A percentile compares a stretch with the other conserved stretches of the same genome.
These are phyloP conservation scores for Moricandia moricandioides DNA, from an alignment of 345 rosid genomes.

Conservation along the genomic window DNA sequence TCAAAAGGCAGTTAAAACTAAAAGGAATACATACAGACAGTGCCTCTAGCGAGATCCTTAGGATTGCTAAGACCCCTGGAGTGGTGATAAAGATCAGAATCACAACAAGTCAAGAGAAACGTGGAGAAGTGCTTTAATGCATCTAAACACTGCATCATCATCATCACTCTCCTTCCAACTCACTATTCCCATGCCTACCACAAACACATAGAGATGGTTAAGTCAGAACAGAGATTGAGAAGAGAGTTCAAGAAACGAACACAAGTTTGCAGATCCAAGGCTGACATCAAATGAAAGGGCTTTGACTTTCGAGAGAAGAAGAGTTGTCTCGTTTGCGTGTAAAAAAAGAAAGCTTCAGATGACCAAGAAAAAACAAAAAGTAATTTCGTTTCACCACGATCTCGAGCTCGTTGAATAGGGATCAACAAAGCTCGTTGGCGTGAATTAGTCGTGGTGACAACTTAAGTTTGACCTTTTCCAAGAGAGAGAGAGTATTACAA, in stretches of 20 bases:
- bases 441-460: constrained; percentile 24
- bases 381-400: constrained; percentile 3
- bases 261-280: not conserved
- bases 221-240: not conserved
- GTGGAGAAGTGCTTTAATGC: constrained; percentile 48
- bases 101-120: constrained; percentile 54
- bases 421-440: constrained; percentile 23
- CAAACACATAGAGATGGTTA: constrained; percentile 10
- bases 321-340: not conserved
- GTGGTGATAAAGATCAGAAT: constrained; percentile 45
- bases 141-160: constrained; percentile 72
- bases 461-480: constrained; percentile 13
- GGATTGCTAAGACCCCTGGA: constrained; percentile 59
- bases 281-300: not conserved
- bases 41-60: constrained; percentile 64
- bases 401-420: constrained; percentile 22
- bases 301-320: constrained; percentile 25
- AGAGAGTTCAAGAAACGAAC: constrained; percentile 19
- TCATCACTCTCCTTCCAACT: constrained; percentile 34
- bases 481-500: constrained; percentile 1
- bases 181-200: constrained; percentile 63
- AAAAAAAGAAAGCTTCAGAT: constrained; percentile 16
- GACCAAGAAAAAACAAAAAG: not conserved
- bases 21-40: constrained; percentile 56
- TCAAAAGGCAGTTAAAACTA: not conserved